These are phyloP conservation scores for Pugionium cornutum DNA, from an alignment of 345 rosid species.

Conservation along the genomic window DNA sequence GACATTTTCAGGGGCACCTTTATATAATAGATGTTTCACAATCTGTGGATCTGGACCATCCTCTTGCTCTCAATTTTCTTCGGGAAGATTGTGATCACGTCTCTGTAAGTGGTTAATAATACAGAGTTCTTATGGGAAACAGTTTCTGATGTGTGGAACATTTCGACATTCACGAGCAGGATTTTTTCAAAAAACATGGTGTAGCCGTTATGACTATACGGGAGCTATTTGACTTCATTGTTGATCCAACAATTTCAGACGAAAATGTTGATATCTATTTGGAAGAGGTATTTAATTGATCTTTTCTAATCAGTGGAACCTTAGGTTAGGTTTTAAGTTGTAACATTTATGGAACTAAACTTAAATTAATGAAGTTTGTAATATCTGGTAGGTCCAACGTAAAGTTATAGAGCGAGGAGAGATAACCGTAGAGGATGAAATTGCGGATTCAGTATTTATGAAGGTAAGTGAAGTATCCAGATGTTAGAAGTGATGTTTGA, in stretches of 20 bases:
- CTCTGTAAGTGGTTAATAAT: constrained; percentile 57
- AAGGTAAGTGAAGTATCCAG: constrained; percentile 59
- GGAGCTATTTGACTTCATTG: constrained; percentile 92
- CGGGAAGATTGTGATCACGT: constrained; percentile 95
- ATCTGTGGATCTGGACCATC: constrained; percentile 95
- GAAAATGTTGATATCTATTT: constrained; percentile 75
- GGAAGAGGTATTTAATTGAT: constrained; percentile 60
- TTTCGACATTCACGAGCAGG: constrained; percentile 47
- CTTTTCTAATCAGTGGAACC: not conserved
- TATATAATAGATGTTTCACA: constrained; percentile 94
- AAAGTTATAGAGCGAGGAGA: constrained; percentile 69
- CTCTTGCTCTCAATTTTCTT: constrained; percentile 84
- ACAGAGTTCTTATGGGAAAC: not conserved
- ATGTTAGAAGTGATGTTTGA: not conserved
- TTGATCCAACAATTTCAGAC: constrained; percentile 83
- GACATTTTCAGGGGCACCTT: constrained; percentile 73
- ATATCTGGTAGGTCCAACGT: constrained; percentile 62
- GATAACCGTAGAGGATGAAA: constrained; percentile 78
- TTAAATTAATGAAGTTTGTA: not conserved
- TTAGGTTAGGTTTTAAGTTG: constrained; percentile 2
- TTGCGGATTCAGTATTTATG: constrained; percentile 85
- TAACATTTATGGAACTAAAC: not conserved
- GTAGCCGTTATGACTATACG: constrained; percentile 93
- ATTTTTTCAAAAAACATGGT: constrained; percentile 85
- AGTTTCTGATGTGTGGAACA: constrained; percentile 10